Conservation (phyloP, 163 green algal species). For the Volvox carteri region DNA sequence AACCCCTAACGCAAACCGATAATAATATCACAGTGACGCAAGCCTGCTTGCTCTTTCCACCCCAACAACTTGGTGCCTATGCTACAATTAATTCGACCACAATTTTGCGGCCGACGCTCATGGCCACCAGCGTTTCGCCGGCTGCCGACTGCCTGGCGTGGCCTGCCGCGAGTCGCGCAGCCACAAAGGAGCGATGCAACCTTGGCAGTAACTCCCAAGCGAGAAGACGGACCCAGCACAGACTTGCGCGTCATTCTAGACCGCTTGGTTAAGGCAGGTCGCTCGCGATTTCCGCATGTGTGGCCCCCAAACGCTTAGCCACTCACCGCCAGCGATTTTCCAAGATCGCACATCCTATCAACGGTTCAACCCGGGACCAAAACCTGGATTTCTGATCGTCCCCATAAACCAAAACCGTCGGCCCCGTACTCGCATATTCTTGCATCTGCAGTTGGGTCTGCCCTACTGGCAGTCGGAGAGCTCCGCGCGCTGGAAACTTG, state of each 20-base stretch:
- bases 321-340: not conserved
- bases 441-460: constrained; percentile 87
- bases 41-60: not conserved
- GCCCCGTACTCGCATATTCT: not conserved
- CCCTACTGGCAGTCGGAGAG: constrained; percentile 92
- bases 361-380: too few species aligned
- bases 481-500: constrained; percentile 84
- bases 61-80: not conserved
- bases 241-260: constrained; percentile 81
- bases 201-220: not conserved
- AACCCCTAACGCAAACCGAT: not conserved
- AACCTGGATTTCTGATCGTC: too few species aligned
- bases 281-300: not conserved
- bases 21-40: not conserved
- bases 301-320: not conserved
- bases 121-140: not conserved
- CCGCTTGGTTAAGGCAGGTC: constrained; percentile 77
- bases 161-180: constrained; percentile 9
- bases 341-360: too few species aligned
- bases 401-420: too few species aligned
- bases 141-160: not conserved
- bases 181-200: not conserved
- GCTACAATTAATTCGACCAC: too few species aligned
- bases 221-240: constrained; percentile 78
- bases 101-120: not conserved